Evolutionary conservation across 176 grass and related monocot species (phyloP), one percentile per base, ranked within the genome.

Genomic region (Zizania latifolia): DNA sequence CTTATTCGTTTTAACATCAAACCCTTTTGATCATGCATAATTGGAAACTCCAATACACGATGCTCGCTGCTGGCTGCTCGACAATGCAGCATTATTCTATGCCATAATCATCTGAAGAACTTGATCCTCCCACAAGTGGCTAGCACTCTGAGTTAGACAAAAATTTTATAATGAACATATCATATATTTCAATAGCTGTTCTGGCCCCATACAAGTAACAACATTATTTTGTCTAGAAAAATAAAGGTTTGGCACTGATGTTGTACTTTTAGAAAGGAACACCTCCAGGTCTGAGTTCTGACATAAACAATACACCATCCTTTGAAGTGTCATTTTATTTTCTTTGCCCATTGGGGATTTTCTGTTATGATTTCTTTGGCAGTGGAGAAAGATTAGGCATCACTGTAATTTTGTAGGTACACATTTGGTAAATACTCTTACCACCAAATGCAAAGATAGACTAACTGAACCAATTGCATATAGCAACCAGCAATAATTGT

Each of bases 251-350:
- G 31, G 19, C 7, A 72, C 50, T 56, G 26, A 54, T 69, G 40
- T 71, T 71, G 16, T n/a, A 6, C 30, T 71, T 44, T 71, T 71
- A 54, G 31, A 71, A 54, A 30, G 68, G n/a, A 54, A 40, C 10
- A 4, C 3, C 43, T 31, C 40, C 40, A 43, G 40, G 11, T 43
- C 40, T 43, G 10, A 21, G 67, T 21, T 70, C 2, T 70, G 27
- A 13, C 21, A 68, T 3, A 36, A 54, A 54, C 11, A 14, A 10
- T 38, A 28, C 9, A 14, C 28, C 6, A 7, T 33, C 29, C 58
- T 48, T 6, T 2, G 4, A 30, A 0, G 17, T n/a, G 11, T 32
- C 5, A 72, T 37, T 24, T 1, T 12, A 16, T 31, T 71, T 48
- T 36, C 24, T 32, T 71, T 14, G 5, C 10, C 34, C 8, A 35